These are phyloP conservation scores for Quercus gilva DNA, from an alignment of 306 rosid species.

Conservation along the genomic window DNA sequence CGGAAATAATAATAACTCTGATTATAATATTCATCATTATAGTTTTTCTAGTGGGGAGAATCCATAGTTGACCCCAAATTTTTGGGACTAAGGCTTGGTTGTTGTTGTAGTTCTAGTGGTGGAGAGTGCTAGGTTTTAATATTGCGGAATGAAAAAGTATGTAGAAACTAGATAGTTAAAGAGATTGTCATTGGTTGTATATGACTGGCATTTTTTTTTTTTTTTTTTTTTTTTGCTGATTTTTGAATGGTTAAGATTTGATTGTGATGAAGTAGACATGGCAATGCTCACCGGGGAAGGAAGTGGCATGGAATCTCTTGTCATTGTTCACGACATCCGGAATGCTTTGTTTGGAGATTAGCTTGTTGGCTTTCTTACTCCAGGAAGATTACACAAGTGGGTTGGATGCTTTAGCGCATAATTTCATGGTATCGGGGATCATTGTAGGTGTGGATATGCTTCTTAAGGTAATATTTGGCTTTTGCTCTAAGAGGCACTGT, in stretches of 20 bases:
- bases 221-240: not conserved
- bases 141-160: not conserved
- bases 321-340: constrained; percentile 59
- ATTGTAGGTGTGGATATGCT: constrained; percentile 54
- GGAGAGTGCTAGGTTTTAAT: not conserved
- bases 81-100: too few species aligned
- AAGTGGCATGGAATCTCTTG: constrained; percentile 57
- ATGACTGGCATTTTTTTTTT: not conserved
- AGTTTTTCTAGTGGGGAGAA: too few species aligned
- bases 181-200: not conserved
- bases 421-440: constrained; percentile 51
- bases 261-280: constrained; percentile 44
- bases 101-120: not conserved
- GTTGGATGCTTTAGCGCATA: constrained; percentile 50
- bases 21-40: too few species aligned
- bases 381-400: constrained; percentile 53
- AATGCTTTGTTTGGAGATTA: constrained; percentile 67
- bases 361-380: constrained; percentile 66
- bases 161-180: not conserved
- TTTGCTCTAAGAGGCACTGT: not conserved
- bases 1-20: too few species aligned
- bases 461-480: constrained; percentile 55
- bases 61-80: too few species aligned
- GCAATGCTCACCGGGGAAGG: constrained; percentile 72
- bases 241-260: constrained; percentile 4